Evolutionary conservation across 2,329 filamentous ascomycete genomes (phyloP), one percentile per base, ranked within the genome.

Genomic region (Nemania sp.): DNA sequence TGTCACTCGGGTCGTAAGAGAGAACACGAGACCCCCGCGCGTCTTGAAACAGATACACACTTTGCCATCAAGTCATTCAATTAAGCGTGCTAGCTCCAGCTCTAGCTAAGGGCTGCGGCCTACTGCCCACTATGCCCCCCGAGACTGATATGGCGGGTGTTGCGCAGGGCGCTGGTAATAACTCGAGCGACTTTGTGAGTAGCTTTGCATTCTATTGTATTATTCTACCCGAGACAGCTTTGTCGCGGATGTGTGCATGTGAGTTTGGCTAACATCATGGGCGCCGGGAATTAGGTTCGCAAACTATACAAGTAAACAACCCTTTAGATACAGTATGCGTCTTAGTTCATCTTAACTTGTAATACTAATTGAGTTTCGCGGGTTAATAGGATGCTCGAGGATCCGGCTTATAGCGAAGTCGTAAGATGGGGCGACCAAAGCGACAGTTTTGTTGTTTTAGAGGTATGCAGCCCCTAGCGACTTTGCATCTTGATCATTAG

Each of bases 341-440:
- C 51, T 18, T 27, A 5, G 35, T 11, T 45, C 15, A 3, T 18
- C 4, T 10, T 27, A 26, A 26, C 53, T 26, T 53, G n/a, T 51
- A 35, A 66, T 72, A 70, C 74, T 74, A 73, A 80, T 81, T n/a
- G 66, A 80, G 70, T 71, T 67, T n/a, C 15, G 1, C 47, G 73
- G 68, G 69, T 62, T 78, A 41, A 35, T 70, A 97, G 93, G 80
- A 99, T 99, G 96, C 85, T 99, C 76, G 95, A 98, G 82, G 97
- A 97, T 77, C 94, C 94, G 41, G 91, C 93, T 61, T 97, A 99
- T 80, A 90, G 94, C 75, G 91, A 92, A 69, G 94, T 98, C 69
- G 96, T 98, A 56, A 88, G 95, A 82, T 99, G 96, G 96, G 94
- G 94, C 68, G 93, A 97, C 73, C 91, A 94, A 72, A 94, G 94